Base-by-base conservation (phyloP, 2,329 filamentous ascomycete species). In the Paraphoma chrysanthemicola region DNA sequence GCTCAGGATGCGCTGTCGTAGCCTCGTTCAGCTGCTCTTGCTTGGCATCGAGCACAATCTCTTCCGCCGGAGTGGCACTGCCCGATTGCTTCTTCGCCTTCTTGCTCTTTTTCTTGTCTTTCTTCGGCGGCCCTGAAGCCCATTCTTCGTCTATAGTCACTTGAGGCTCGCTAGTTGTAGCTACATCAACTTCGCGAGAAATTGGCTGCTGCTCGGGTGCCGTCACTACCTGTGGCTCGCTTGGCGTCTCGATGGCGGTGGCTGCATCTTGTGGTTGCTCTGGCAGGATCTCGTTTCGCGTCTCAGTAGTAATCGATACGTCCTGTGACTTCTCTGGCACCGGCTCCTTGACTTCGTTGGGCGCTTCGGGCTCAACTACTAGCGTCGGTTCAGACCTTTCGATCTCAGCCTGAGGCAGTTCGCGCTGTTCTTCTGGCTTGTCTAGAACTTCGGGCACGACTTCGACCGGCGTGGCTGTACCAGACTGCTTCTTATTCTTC, bases 401-500 rank as follows among this genome's bases (percentile, higher is more conserved):
- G 9, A 43, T n/a, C 29, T 53, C 39, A 28, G 30, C 9, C 44
- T 36, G 10, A 14, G 33, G 33, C 10, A 36, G 33, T 14, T 36
- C 9, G 33, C 33, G 23, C 33, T 36, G 10, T 54, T 43, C 30
- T 59, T 53, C 18, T 36, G 51, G 36, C 31, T 30, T 16, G 30
- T 29, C 7, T 17, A 57, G 39, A 7, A 36, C 29, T 29, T 59
- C 60, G 14, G 52, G 36, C 14, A 47, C 1, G 6, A 56, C 23
- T n/a, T 61, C 59, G 17, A 53, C 11, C 4, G 62, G 51, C 2
- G 48, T 51, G 7, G 44, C 46, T 17, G 30, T 45, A 17, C 54
- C 45, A 28, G 65, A 60, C 47, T 65, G 58, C 48, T 67, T 67
- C 51, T 70, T 70, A 12, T 46, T 51, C 54, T 73, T 74, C 58